Percentiles rank a stretch among this genome's conserved stretches.
phyloP scores from a whole-genome alignment of 1,284 basidiomycete species.

The Papiliotrema laurentii region DNA sequence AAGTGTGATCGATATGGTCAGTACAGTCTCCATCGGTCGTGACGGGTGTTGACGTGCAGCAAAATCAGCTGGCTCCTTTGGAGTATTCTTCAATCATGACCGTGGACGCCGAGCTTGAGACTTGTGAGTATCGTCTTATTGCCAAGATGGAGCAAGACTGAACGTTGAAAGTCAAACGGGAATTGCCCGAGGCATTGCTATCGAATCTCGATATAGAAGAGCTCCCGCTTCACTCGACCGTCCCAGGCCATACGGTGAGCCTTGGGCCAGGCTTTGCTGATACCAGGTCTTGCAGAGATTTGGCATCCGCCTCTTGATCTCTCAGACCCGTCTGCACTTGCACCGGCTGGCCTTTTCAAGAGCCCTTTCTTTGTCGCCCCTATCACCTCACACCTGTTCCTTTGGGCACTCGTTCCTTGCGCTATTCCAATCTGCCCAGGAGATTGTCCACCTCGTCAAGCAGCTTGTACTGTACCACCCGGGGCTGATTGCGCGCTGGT shows the following conservation, averaged over 20 bases:
- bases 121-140: slow-evolving; percentile 20
- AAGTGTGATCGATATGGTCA: slow-evolving; percentile 40
- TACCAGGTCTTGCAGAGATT: slow-evolving; percentile 40
- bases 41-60: slow-evolving; percentile 16
- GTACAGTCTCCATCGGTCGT: slow-evolving; percentile 4
- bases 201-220: slow-evolving; percentile 31
- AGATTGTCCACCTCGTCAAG: slow-evolving; percentile 45
- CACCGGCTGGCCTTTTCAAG: slow-evolving; percentile 40
- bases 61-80: slow-evolving; percentile 37
- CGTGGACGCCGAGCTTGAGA: slow-evolving; percentile 37
- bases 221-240: slow-evolving; percentile 32
- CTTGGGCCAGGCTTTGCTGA: neutral
- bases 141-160: neutral
- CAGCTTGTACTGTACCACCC: slow-evolving; percentile 45
- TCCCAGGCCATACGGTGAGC: slow-evolving; percentile 36
- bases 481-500: slow-evolving; percentile 41
- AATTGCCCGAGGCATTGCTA: slow-evolving; percentile 34
- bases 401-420: slow-evolving; percentile 37
- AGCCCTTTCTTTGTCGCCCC: slow-evolving; percentile 35
- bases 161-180: slow-evolving; percentile 30
- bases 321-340: slow-evolving; percentile 41
- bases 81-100: slow-evolving; percentile 19
- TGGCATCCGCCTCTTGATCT: slow-evolving; percentile 40
- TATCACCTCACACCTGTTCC: slow-evolving; percentile 28
- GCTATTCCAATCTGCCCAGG: slow-evolving; percentile 40